Evolutionary conservation across 2,329 filamentous ascomycete species (phyloP), one percentile per base, ranked within the genome.

Genomic region (Penicillium sp.): DNA sequence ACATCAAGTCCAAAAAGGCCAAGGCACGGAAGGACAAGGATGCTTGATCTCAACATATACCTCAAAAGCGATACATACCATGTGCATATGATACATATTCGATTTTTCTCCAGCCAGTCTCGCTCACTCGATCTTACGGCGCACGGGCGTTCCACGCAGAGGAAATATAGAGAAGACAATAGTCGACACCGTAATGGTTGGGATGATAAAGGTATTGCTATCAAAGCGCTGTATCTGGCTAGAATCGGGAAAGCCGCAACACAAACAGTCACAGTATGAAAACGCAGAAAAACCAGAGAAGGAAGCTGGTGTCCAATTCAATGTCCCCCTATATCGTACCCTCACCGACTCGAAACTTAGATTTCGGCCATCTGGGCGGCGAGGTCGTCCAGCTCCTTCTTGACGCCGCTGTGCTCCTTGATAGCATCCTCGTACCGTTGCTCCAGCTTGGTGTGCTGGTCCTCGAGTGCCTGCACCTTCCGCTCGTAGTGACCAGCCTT

Each of bases 401-500:
- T 87, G 67, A 91, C 83, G 54, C 83, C 76, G 64, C 81, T 79
- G 83, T 95, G 89, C 81, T 97, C 96, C 86, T 92, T 89, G 68
- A 88, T 78, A 89, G 96, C 95, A 77, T 97, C 93, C 81, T 97
- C 94, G 81, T 95, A 97, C 83, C 99, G 97, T 78, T 83, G 75
- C 83, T 97, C 94, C 92, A 92, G 97, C 78, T 92, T 86, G 78
- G 97, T 92, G 70, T 91, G 89, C 75, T 92, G 86, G 72, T 86
- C 83, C 81, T 99, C 94, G 72, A 97, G 87, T 70, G 94, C 93
- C 79, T 97, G 91, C 67, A 97, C 94, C 84, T 97, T 97, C 80
- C 94, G 94, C 83, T 99, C 94, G 79, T 93, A 97, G 83, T 99
- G 93, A 70, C 93, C 94, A 71, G 93, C 92, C 85, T 97, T 97